Base-by-base conservation (phyloP, 2,329 filamentous ascomycete species). In the Fusarium sp. region DNA sequence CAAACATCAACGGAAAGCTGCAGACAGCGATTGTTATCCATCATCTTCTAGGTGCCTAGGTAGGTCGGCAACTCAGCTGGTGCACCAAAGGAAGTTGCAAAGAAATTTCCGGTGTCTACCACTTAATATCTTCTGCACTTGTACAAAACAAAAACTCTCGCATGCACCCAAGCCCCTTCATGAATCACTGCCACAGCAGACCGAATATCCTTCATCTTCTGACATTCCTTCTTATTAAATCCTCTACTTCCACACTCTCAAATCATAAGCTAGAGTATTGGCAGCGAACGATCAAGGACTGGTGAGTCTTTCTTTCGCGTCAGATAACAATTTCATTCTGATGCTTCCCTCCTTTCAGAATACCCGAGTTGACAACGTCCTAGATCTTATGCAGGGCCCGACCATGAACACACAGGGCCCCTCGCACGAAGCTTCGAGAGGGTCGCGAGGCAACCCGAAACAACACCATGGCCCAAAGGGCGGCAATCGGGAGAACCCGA, bases 171-270 rank as follows among this genome's bases (percentile, higher is more conserved):
- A 18, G 11, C 16, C 21, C 16, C 13, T 58, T 18, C 16, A 23
- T 67, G 66, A 69, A 63, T 63, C 66, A 69, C 62, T 58, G 48
- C 30, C 52, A 18, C 48, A 42, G 23, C 45, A 28, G 34, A 11
- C 21, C 14, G 30, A 28, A n/a, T 25, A 14, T n/a, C 10, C 18
- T 19, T 23, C 16, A 50, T 25, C n/a, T 19, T 25, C 25, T n/a
- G 16, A 37, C 26, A 8, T 23, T 39, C 28, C 25, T 18, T n/a
- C 34, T 37, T 37, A 7, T 12, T 14, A 14, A 19, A 30, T 28
- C 23, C 10, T 39, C 7, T 7, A 19, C 25, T 30, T 16, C 46
- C 18, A 6, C 19, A 49, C 46, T 31, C 10, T 12, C 21, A 37
- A 34, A 16, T 3, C 21, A 28, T 9, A 37, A 37, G 34, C 34